Evolutionary conservation across 2,329 filamentous ascomycete species (phyloP).

Genomic region (Elsinoe ampelina): DNA sequence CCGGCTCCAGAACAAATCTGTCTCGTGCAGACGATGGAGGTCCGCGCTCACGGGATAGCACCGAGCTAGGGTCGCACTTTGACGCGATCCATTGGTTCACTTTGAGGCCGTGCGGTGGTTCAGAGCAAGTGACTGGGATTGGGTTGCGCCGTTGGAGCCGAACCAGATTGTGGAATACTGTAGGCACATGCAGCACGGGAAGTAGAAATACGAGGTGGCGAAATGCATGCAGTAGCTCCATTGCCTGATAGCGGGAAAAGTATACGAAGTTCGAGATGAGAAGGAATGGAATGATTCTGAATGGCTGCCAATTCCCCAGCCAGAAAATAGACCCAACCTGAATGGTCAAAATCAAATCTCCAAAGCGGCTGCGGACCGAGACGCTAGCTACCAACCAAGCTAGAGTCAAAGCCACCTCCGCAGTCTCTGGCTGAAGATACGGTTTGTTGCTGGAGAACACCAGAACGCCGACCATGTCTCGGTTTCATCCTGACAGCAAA

Average conservation of each 20-base stretch:
- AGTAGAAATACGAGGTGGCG: slow-evolving; percentile 1
- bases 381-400: not conserved
- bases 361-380: slow-evolving; percentile 4
- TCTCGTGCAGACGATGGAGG: not conserved
- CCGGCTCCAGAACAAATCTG: not conserved
- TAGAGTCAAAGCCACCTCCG: slow-evolving; percentile 4
- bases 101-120: slow-evolving; percentile 2
- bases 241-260: not conserved
- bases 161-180: not conserved
- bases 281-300: not conserved
- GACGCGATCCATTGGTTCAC: slow-evolving; percentile 10
- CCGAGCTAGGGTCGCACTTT: slow-evolving; percentile 3
- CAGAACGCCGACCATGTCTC: not conserved
- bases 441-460: slow-evolving; percentile 3
- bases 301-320: not conserved
- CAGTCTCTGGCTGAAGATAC: slow-evolving; percentile 12
- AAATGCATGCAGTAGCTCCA: not conserved
- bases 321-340: slow-evolving; percentile 3
- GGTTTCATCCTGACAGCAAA: slow-evolving; percentile 7
- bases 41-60: not conserved
- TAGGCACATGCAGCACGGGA: not conserved
- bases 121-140: not conserved
- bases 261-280: not conserved
- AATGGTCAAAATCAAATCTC: not conserved
- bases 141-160: slow-evolving; percentile 2